A percentile compares a stretch with the other conserved stretches of the same genome.
These are phyloP conservation scores for Centrapalus pauciflorus DNA, from an alignment of 129 eudicot species.

Conservation along the genomic window DNA sequence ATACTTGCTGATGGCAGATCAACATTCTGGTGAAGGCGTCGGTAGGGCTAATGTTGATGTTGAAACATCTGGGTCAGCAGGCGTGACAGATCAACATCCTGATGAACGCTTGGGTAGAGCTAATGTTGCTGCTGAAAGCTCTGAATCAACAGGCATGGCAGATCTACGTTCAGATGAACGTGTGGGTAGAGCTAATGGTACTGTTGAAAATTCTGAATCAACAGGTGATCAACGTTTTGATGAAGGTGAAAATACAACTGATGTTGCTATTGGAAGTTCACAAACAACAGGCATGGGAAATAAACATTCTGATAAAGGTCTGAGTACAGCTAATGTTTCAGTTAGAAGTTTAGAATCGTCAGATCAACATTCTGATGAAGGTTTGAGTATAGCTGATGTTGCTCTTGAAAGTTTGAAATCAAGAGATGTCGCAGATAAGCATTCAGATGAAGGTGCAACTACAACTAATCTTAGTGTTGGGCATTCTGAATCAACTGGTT, in stretches of 20 bases:
- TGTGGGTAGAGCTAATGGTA: conserved; percentile 11
- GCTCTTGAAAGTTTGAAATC: conserved; percentile 14
- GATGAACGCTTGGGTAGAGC: background rate
- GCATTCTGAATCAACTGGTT: background rate
- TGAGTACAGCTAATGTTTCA: background rate
- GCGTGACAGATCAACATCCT: background rate
- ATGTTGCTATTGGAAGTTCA: background rate
- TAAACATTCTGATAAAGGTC: conserved; percentile 5
- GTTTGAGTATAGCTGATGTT: conserved; percentile 14
- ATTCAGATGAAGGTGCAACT: background rate
- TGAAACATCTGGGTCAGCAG: conserved; percentile 33
- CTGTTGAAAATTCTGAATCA: conserved; percentile 8
- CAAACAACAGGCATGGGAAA: conserved; percentile 8
- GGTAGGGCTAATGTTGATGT: conserved; percentile 30
- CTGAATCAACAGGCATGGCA: background rate
- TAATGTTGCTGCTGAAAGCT: background rate
- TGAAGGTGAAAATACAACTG: background rate
- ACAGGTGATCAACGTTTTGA: background rate
- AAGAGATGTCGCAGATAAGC: background rate
- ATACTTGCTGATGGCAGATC: conserved; percentile 50
- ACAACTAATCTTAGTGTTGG: background rate
- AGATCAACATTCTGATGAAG: conserved; percentile 13
- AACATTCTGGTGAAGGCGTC: conserved; percentile 39
- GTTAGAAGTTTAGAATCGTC: background rate
- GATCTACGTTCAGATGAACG: conserved; percentile 13